phyloP scores from a whole-genome alignment of 2,329 filamentous ascomycete genomes.

The Sphaerulina vaccinii region DNA sequence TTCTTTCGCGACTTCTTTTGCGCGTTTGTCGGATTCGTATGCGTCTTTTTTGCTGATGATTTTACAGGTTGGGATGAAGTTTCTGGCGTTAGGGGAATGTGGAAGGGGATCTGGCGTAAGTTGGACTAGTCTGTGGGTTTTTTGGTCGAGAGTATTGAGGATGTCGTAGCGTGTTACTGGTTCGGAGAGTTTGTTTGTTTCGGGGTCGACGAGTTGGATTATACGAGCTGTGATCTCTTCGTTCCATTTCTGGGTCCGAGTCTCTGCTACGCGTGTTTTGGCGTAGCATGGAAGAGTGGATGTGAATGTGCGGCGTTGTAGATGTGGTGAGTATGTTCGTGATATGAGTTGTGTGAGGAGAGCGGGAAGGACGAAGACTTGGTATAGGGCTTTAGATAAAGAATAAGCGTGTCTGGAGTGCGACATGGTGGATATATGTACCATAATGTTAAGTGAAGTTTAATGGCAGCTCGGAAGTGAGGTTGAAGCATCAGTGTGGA shows the following conservation, averaged over 20 bases:
- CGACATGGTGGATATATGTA: constrained; percentile 18
- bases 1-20: constrained; percentile 45
- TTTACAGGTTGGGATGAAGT: constrained; percentile 66
- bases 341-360: constrained; percentile 12
- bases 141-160: constrained; percentile 50
- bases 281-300: constrained; percentile 28
- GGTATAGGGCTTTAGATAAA: constrained; percentile 42
- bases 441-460: too few relatives aligned
- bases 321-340: constrained; percentile 9
- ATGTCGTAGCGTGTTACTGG: constrained; percentile 34
- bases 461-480: too few relatives aligned
- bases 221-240: constrained; percentile 47
- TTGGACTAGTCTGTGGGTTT: constrained; percentile 53
- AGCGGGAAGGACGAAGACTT: constrained; percentile 45
- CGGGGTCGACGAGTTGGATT: constrained; percentile 46
- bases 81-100: constrained; percentile 27
- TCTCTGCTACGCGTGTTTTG: constrained; percentile 40
- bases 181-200: constrained; percentile 36
- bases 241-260: constrained; percentile 47
- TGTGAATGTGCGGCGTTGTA: constrained; percentile 30
- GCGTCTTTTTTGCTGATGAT: constrained; percentile 61
- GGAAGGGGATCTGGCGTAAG: constrained; percentile 38
- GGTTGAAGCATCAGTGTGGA: too few relatives aligned
- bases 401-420: constrained; percentile 16
- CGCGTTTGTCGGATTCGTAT: constrained; percentile 45